Conservation (phyloP, 352 stramenopile genomes). For the Lagenidium giganteum region DNA sequence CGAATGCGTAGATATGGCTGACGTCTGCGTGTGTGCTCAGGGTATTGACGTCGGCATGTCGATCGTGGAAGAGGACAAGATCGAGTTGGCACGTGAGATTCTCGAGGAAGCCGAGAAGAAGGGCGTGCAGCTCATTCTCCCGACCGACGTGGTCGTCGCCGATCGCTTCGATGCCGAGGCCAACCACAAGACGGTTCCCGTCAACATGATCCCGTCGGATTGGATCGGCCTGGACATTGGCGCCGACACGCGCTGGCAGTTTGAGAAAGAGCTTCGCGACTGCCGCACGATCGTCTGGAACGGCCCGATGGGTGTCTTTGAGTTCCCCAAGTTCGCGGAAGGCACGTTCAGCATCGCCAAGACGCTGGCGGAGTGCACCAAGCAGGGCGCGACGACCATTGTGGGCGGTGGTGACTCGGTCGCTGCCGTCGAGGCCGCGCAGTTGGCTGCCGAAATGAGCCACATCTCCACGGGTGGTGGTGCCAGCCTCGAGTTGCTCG, state of each 20-base stretch:
- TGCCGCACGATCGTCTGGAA: constrained; percentile 95
- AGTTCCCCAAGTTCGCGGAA: constrained; percentile 94
- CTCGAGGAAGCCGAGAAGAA: constrained; percentile 84
- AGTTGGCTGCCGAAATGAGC: constrained; percentile 91
- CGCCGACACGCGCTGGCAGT: constrained; percentile 43
- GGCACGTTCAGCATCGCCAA: constrained; percentile 93
- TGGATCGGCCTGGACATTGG: constrained; percentile 95
- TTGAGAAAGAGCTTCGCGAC: constrained; percentile 82
- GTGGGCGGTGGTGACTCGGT: constrained; percentile 96
- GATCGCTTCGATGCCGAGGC: constrained; percentile 80
- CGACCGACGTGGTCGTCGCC: constrained; percentile 94
- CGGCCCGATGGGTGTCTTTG: constrained; percentile 97
- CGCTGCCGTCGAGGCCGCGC: constrained; percentile 92
- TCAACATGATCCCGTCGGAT: constrained; percentile 90
- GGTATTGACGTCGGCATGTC: constrained; percentile 93
- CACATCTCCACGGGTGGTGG: constrained; percentile 98
- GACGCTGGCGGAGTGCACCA: constrained; percentile 87
- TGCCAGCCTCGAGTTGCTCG: constrained; percentile 97
- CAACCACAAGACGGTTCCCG: constrained; percentile 41
- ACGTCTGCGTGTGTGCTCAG: constrained; percentile 28
- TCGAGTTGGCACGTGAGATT: constrained; percentile 92
- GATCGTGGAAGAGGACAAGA: constrained; percentile 93
- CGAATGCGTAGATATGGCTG: neutral
- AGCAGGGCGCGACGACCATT: constrained; percentile 79
- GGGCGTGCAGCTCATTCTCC: constrained; percentile 87